Evolutionary conservation across 1,284 basidiomycete species (phyloP), one percentile per base, ranked within the genome.

Genomic region (Boletus mariae): DNA sequence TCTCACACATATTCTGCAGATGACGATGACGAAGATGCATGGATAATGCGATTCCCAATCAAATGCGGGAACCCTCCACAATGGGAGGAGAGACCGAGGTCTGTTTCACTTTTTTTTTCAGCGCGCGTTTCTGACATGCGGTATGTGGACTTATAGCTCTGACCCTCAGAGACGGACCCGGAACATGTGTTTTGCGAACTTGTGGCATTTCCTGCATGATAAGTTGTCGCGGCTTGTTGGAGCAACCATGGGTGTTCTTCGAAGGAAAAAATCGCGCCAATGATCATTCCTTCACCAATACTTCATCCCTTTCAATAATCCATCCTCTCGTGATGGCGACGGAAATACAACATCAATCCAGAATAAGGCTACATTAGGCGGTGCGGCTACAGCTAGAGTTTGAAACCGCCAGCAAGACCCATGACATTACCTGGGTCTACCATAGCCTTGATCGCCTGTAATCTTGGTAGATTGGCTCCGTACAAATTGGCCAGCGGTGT

Each of bases 21-120:
- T 71, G 85, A 83, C 12, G 90, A 94, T 62, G 85, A 85, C 0
- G 91, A 94, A 69, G 89, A 93, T 64, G 90, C 91, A n/a, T 82
- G 85, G 54, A 82, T 84, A 3, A 93, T 94, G 91, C 77, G 81
- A 41, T 75, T 88, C 45, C 74, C 70, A 6, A 68, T 84, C 45
- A 73, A 72, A 34, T 8, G 44, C 28, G 46, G 4, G 20, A 72
- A 72, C 45, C 31, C 35, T 55, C 59, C 50, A n/a, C 43, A 47
- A 12, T 42, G 32, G 12, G 35, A 45, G 32, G 51, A 47, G 28
- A 47, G 35, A 45, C 31, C 50, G 15, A 56, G 58, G 63, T 65
- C 2, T 32, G 62, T 52, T 37, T 37, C 25, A 9, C 28, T 32
- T 17, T 11, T 15, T n/a, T 45, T 41, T 32, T 17, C 15, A 13